Evolutionary conservation across 306 rosid genomes (phyloP), one percentile per base, ranked within the genome.

Genomic region (Sicyos baderoa): DNA sequence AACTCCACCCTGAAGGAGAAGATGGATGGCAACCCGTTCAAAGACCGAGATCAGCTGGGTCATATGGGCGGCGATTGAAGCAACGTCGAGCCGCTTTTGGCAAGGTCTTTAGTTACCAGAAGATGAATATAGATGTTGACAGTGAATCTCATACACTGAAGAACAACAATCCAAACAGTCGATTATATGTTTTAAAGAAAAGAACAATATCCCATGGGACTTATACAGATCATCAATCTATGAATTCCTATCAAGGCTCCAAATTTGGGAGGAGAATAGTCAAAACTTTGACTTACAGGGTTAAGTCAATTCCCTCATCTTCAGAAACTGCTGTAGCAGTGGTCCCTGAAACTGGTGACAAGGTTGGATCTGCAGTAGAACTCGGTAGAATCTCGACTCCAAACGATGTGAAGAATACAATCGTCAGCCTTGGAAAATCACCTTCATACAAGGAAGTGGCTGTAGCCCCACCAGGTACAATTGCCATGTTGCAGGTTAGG

Each of bases 381-480:
- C 72, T 79, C 63, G 83, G 76, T 80, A 57, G 85, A 74, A 76
- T 42, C 62, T 74, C 76, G 22, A 51, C 79, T 13, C 58, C 72
- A 4, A 83, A 58, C 68, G 95, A 82, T 69, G 75, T 25, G 72
- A 92, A 84, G 87, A 80, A 68, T 72, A 80, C 94, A 52, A 27
- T 79, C 48, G 83, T 86, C 35, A 82, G 88, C 82, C 89, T 89
- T 60, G 98, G 98, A 61, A 93, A 93, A 75, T 89, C 95, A 80
- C 98, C 94, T 78, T 93, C 98, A 21, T 93, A 93, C 84, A 93
- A 86, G 88, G 98, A 93, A 85, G 98, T 93, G 72, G 98, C 98
- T 65, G 77, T 93, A 84, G 93, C 98, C 64, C 98, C 98, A 64
- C 98, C 98, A 32, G 98, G 98, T 76, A 83, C 86, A 45, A 86